Evolutionary conservation across 495 filamentous ascomycete genomes (phyloP).

Genomic region (Choiromyces venosus): DNA sequence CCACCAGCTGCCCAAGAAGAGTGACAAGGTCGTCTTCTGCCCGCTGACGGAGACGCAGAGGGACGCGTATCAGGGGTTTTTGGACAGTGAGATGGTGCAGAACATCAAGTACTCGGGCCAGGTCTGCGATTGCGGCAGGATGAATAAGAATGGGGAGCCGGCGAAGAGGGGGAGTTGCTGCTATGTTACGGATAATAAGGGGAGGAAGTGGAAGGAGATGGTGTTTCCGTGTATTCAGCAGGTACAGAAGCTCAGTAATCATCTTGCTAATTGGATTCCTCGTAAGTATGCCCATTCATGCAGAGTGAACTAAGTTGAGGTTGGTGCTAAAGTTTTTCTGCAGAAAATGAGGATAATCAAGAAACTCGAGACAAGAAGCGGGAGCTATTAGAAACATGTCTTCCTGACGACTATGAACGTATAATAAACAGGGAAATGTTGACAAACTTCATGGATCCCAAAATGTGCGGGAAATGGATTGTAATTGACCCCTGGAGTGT

Average conservation of each 20-base stretch:
- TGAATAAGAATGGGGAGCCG: conserved; percentile 29
- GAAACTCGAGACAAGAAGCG: conserved; percentile 82
- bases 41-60: conserved; percentile 76
- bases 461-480: conserved; percentile 95
- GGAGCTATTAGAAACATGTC: conserved; percentile 65
- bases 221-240: conserved; percentile 82
- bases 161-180: conserved; percentile 83
- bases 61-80: conserved; percentile 76
- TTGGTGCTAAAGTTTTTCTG: not conserved
- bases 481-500: conserved; percentile 5
- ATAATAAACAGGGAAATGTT: conserved; percentile 70
- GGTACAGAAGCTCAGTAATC: conserved; percentile 84
- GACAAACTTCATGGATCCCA: conserved; percentile 74
- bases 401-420: conserved; percentile 70
- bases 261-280: conserved; percentile 83
- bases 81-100: conserved; percentile 65
- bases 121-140: conserved; percentile 61
- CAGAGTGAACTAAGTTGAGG: not conserved
- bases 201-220: conserved; percentile 63
- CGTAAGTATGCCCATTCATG: conserved; percentile 40
- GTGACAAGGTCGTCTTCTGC: conserved; percentile 90
- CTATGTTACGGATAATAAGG: conserved; percentile 53
- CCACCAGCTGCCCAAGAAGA: conserved; percentile 93
- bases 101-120: conserved; percentile 64
- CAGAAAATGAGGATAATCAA: conserved; percentile 51